phyloP scores from a whole-genome alignment of 192 early-diverging fungal species.

The Chytriomyces sp. region DNA sequence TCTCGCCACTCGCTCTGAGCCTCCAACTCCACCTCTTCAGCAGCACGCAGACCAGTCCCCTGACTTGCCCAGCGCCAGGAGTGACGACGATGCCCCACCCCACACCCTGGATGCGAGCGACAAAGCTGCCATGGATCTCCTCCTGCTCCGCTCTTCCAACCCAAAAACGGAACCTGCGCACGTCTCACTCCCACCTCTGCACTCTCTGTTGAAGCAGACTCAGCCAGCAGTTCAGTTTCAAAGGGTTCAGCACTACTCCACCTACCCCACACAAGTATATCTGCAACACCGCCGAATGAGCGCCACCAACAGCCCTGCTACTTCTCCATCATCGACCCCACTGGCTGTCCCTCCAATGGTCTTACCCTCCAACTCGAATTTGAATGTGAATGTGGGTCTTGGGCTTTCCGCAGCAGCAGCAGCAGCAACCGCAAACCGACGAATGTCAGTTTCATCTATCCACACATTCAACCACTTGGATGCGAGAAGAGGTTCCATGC shows the following conservation, averaged over 20 bases:
- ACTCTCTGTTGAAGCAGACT: not conserved
- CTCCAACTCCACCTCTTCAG: not conserved
- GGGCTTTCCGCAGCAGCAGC: not conserved
- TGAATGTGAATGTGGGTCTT: not conserved
- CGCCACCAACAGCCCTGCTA: not conserved
- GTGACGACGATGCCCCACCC: not conserved
- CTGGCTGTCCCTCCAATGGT: slow-evolving; percentile 1
- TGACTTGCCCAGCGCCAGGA: not conserved
- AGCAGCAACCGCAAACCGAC: not conserved
- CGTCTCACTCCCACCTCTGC: not conserved
- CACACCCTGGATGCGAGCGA: not conserved
- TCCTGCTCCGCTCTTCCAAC: not conserved
- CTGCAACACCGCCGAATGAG: not conserved
- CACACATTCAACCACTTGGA: not conserved
- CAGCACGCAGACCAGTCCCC: not conserved
- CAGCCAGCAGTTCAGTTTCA: not conserved
- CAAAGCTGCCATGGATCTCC: slow-evolving; percentile 5
- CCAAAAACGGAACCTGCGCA: not conserved
- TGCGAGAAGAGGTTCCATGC: not conserved
- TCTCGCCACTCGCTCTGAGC: not conserved
- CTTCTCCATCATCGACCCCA: not conserved
- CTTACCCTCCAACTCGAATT: not conserved
- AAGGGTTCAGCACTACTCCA: not conserved
- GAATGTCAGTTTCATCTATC: not conserved
- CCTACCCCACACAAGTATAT: not conserved